A percentile compares a stretch with the other conserved stretches of the same genome.
phyloP scores from a whole-genome alignment of 2,329 filamentous ascomycete species.

The Fusarium pininemorale region DNA sequence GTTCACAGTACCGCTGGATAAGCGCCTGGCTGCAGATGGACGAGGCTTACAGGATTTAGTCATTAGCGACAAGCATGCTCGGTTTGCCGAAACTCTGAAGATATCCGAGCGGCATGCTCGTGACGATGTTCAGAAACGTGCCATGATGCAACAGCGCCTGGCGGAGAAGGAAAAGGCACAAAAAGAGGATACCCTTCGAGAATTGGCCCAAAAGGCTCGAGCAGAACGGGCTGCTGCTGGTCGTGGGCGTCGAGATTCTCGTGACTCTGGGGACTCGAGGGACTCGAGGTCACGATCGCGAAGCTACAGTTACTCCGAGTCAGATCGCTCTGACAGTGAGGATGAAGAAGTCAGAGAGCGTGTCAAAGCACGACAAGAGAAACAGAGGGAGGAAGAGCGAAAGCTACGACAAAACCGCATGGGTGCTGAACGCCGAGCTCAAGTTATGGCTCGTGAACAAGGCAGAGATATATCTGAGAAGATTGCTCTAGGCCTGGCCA shows the following conservation, averaged over 20 bases:
- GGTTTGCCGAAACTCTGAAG: conserved; percentile 92
- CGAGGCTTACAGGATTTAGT: conserved; percentile 90
- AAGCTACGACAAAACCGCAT: conserved; percentile 94
- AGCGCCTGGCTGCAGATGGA: conserved; percentile 92
- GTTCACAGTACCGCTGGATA: conserved; percentile 95
- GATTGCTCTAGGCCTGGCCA: conserved; percentile 91
- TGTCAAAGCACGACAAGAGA: conserved; percentile 79
- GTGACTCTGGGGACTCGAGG: conserved; percentile 51
- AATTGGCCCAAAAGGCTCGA: conserved; percentile 88
- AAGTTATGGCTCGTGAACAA: conserved; percentile 93
- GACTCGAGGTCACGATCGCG: conserved; percentile 53
- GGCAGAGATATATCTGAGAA: conserved; percentile 98
- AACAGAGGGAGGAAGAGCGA: conserved; percentile 82
- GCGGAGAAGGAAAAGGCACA: conserved; percentile 96
- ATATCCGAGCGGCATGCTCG: conserved; percentile 94
- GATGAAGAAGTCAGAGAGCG: conserved; percentile 78
- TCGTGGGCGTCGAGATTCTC: conserved; percentile 53
- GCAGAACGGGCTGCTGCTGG: conserved; percentile 74
- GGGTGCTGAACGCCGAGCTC: conserved; percentile 90
- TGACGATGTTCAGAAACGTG: conserved; percentile 92
- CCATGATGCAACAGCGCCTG: conserved; percentile 93
- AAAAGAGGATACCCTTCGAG: conserved; percentile 91
- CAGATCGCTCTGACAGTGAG: conserved; percentile 63
- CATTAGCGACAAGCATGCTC: conserved; percentile 98
- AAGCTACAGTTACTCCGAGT: conserved; percentile 64